Evolutionary conservation across 164 flowering plant genomes (phyloP), one percentile per base, ranked within the genome.

Genomic region (Akebia trifoliata): DNA sequence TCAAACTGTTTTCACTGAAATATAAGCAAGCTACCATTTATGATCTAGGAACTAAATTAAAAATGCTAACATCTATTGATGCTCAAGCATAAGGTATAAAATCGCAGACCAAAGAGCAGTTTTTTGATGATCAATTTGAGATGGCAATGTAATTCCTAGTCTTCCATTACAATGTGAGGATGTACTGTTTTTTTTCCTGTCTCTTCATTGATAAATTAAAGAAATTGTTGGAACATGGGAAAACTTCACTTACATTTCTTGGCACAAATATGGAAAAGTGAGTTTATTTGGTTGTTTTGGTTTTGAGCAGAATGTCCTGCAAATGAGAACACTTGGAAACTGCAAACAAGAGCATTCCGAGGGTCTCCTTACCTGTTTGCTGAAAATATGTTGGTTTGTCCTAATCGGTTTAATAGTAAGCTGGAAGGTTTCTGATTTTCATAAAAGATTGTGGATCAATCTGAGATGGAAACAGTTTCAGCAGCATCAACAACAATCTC

Each of bases 301-400:
- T 18, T 61, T 65, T 58, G 54, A 56, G 12, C 61, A 71, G 78
- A 61, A 71, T 15, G 21, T 40, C 14, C 25, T 43, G 53, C 72
- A 40, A 37, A 47, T 60, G 17, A 55, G 55, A 34, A 57, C 15
- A 35, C 40, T 24, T 39, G 49, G 25, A 22, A 28, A 55, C 42
- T 46, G 50, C 29, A 48, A 66, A 15, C 49, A 53, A 52, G 75
- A 69, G 42, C 26, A 52, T n/a, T 57, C 66, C 25, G 49, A 48
- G 39, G 59, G 37, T 36, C 28, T 60, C 39, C 60, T 38, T 24
- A 51, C 59, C 24, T 63, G 63, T 68, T 54, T 72, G 44, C 14
- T 72, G 18, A 76, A 71, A 46, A 45, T 45, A 22, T 70, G 73
- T 64, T 75, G 77, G 73, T 80, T 74, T 77, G 57, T 77, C 44